Conservation (phyloP, 768 basidiomycete genomes). For the Calocera viscosa region DNA sequence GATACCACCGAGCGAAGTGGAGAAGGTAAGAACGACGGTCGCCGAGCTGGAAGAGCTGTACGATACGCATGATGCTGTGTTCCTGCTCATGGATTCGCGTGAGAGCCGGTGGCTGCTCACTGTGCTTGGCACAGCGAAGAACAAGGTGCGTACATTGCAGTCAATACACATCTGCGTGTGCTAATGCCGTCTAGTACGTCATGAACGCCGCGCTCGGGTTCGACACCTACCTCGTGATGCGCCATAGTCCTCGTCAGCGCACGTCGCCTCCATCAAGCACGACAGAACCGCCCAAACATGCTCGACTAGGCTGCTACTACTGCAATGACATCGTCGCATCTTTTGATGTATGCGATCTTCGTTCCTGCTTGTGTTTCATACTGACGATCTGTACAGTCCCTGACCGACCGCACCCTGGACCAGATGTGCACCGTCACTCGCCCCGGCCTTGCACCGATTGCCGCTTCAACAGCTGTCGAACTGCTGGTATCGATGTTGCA, state of each 20-base stretch:
- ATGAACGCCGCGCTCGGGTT: slow-evolving; percentile 92
- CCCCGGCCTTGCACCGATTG: slow-evolving; percentile 87
- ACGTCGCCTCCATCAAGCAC: slow-evolving; percentile 17
- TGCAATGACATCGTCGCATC: slow-evolving; percentile 98
- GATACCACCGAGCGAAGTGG: slow-evolving; percentile 46
- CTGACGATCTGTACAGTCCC: slow-evolving; percentile 33
- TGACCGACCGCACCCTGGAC: slow-evolving; percentile 85
- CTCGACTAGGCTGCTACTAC: slow-evolving; percentile 81
- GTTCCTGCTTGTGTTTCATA: no score
- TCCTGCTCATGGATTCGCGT: slow-evolving; percentile 94
- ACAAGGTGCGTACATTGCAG: slow-evolving; percentile 44
- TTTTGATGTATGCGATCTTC: slow-evolving; percentile 69
- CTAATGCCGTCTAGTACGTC: slow-evolving; percentile 47
- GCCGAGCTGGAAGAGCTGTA: slow-evolving; percentile 61
- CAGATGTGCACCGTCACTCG: slow-evolving; percentile 99
- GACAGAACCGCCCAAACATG: background rate
- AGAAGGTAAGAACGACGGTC: slow-evolving; percentile 55
- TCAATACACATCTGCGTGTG: background rate
- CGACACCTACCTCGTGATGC: slow-evolving; percentile 93
- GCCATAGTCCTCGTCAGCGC: slow-evolving; percentile 61
- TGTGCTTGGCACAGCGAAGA: slow-evolving; percentile 68
- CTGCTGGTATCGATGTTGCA: slow-evolving; percentile 78
- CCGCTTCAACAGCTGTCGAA: slow-evolving; percentile 84
- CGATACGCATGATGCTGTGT: slow-evolving; percentile 77
- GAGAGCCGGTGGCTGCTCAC: slow-evolving; percentile 96